Base-by-base conservation (phyloP, 2,329 filamentous ascomycete species). In the Claviceps purpurea region DNA sequence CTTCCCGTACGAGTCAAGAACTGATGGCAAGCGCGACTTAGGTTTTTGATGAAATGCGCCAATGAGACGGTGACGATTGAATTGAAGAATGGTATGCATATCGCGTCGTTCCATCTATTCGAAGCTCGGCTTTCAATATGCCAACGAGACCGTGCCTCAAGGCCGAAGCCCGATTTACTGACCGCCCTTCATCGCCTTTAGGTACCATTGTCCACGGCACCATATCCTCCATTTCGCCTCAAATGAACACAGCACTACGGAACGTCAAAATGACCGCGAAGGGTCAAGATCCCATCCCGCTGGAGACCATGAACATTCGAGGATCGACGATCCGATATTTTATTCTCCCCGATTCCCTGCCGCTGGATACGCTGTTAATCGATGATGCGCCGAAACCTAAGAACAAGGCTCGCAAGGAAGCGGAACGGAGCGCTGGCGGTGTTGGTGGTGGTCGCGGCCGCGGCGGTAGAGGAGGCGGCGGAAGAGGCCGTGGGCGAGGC, bases 41-140 rank as follows among this genome's bases (percentile, higher is more conserved):
- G 93, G 69, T 98, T 98, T 71, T 77, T 98, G 62, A 97, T 97
- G 91, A 98, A 98, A 78, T 97, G 91, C 72, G 84, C 87, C 71
- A 97, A 96, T 71, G 93, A 98, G 76, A 95, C 93, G 64, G 93
- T 97, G 64, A 97, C 91, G 46, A 87, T 98, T 70, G 93, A 98
- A 72, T 78, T 98, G 61, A 98, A 98, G 72, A 97, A 97, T 80
- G 93, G 90, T 93, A 75, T 37, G 30, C 18, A 42, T 42, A 11
- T 22, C 20, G 40, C 40, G 8, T 22, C 13, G 18, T 4, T 42
- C 13, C 8, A 42, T 4, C 10, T 5, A 22, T 20, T n/a, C 16
- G 18, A 47, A 13, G 16, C 24, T 26, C 8, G 2, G n/a, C 11
- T 2, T 1, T 30, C 26, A 20, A 47, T 5, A n/a, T 24, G 22